phyloP scores from a whole-genome alignment of 192 early-diverging fungal species.

The Helicostylum pulchrum region DNA sequence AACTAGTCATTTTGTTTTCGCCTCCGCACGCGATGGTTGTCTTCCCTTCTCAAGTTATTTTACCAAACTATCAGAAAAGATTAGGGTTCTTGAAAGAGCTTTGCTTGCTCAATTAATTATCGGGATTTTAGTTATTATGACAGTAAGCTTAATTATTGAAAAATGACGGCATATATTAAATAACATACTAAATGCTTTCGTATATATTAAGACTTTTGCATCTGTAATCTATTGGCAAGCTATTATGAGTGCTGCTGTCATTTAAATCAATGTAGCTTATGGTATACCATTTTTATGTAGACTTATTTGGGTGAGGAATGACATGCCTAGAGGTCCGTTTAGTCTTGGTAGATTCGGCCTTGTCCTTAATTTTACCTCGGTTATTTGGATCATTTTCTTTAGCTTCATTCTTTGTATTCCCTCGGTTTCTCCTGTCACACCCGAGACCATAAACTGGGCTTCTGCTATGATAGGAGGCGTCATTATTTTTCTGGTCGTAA shows the following conservation, averaged over 20 bases:
- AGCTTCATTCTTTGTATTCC: slow-evolving; percentile 43
- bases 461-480: slow-evolving; percentile 36
- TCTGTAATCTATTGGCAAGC: slow-evolving; percentile 38
- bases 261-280: slow-evolving; percentile 44
- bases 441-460: slow-evolving; percentile 43
- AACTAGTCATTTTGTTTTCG: slow-evolving; percentile 46
- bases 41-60: slow-evolving; percentile 43
- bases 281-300: slow-evolving; percentile 46
- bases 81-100: slow-evolving; percentile 36
- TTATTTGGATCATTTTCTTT: slow-evolving; percentile 44
- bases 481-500: slow-evolving; percentile 38
- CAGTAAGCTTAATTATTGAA: slow-evolving; percentile 18
- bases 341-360: slow-evolving; percentile 35
- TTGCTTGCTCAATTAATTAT: slow-evolving; percentile 34
- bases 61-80: slow-evolving; percentile 32
- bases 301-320: slow-evolving; percentile 35
- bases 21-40: slow-evolving; percentile 46
- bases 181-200: neutral
- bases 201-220: slow-evolving; percentile 24
- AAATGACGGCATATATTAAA: too few species aligned
- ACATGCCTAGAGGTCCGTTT: slow-evolving; percentile 39
- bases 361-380: slow-evolving; percentile 33
- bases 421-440: slow-evolving; percentile 25
- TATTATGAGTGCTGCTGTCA: slow-evolving; percentile 44
- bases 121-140: slow-evolving; percentile 37